phyloP scores from a whole-genome alignment of 257 asterid genomes.

The Plectranthus barbatus region DNA sequence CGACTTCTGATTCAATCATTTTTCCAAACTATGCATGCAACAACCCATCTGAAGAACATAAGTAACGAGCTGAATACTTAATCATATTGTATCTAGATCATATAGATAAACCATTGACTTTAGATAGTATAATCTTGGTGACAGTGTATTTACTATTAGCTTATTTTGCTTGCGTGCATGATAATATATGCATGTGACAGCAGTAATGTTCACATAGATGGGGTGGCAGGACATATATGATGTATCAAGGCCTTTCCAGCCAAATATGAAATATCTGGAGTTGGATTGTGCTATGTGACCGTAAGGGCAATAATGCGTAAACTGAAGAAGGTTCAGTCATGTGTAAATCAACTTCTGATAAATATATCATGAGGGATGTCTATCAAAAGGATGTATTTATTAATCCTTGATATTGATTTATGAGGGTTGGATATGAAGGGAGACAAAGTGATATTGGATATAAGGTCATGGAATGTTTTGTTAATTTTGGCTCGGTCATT shows the following conservation, averaged over 20 bases:
- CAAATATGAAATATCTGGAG: not conserved
- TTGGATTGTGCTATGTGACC: not conserved
- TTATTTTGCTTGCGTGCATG: not conserved
- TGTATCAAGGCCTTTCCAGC: not conserved
- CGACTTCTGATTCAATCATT: too few species aligned
- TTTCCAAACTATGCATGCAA: too few species aligned
- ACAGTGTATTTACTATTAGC: not conserved
- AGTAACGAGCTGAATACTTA: too few species aligned
- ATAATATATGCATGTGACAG: not conserved
- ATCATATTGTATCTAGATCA: too few species aligned
- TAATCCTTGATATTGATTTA: not conserved
- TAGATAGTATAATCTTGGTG: not conserved
- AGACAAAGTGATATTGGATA: not conserved
- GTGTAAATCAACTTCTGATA: not conserved
- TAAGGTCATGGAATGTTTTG: not conserved
- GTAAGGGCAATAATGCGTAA: not conserved
- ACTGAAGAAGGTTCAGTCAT: too few species aligned
- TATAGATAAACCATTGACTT: too few species aligned
- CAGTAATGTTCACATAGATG: not conserved
- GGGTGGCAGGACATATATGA: too few species aligned
- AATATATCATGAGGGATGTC: not conserved
- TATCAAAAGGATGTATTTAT: not conserved
- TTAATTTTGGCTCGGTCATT: not conserved
- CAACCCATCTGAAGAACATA: too few species aligned
- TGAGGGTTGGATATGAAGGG: not conserved